Conservation (phyloP, 345 rosid genomes). For the Nephelium lappaceum region DNA sequence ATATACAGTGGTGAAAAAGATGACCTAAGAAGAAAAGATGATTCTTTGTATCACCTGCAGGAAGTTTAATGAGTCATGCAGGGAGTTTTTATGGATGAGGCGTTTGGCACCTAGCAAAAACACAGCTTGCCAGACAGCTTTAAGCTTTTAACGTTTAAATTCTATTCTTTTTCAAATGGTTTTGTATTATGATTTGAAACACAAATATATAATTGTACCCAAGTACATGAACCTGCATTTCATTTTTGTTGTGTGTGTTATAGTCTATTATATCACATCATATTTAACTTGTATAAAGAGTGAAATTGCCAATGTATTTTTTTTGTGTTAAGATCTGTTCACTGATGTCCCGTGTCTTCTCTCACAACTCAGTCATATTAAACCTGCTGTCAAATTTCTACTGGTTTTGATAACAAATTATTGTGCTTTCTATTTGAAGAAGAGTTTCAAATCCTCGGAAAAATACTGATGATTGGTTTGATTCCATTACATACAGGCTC, state of each 20-base stretch:
- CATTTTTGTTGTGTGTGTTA: background rate
- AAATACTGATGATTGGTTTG: background rate
- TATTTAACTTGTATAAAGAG: no score
- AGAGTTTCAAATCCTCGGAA: background rate
- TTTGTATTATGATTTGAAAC: background rate
- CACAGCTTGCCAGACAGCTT: background rate
- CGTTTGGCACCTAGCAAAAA: background rate
- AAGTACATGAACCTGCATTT: background rate
- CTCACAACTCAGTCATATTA: background rate
- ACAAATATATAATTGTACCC: background rate
- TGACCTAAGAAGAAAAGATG: background rate
- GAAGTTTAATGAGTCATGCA: background rate
- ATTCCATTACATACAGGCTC: slow-evolving; percentile 28
- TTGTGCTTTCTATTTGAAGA: background rate
- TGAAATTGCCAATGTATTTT: no score
- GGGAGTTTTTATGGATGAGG: background rate
- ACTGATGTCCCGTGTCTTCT: background rate
- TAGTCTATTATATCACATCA: background rate
- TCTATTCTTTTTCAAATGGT: background rate
- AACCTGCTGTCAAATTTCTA: background rate
- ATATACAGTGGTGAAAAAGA: background rate
- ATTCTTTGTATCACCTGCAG: background rate
- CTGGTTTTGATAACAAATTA: background rate
- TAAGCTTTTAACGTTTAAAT: background rate
- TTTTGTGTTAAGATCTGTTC: background rate